Evolutionary conservation across 495 filamentous ascomycete species (phyloP).

Genomic region (Lineolata rhizophorae): DNA sequence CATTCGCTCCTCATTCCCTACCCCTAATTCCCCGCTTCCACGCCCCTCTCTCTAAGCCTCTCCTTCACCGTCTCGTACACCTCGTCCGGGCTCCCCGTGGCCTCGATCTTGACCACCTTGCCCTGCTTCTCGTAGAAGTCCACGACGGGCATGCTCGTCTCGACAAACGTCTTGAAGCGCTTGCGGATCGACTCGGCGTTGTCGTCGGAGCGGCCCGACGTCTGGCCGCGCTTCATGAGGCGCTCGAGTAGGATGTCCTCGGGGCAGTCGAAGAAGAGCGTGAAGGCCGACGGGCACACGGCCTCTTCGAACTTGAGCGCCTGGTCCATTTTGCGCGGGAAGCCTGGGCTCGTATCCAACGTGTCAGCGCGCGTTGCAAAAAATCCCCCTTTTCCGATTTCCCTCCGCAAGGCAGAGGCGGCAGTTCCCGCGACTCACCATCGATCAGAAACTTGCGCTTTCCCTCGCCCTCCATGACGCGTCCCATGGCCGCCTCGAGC

Average conservation of each 20-base stretch:
- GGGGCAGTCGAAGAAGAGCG: conserved; percentile 78
- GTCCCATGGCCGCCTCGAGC: conserved; percentile 78
- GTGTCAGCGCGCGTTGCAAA: too few species aligned
- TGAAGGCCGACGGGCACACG: conserved; percentile 61
- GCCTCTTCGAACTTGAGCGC: conserved; percentile 77
- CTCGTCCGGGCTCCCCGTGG: conserved; percentile 40
- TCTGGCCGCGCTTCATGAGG: conserved; percentile 75
- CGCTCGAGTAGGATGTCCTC: conserved; percentile 70
- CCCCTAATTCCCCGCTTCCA: too few species aligned
- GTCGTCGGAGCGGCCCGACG: conserved; percentile 73
- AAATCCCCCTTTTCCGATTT: too few species aligned
- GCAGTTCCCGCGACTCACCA: conserved; percentile 18
- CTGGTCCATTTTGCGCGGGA: conserved; percentile 94
- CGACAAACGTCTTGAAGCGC: conserved; percentile 77
- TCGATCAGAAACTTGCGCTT: conserved; percentile 66
- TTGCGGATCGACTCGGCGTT: conserved; percentile 91
- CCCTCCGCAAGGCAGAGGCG: background rate
- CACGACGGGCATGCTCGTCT: conserved; percentile 94
- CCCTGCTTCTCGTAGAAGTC: conserved; percentile 54
- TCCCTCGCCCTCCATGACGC: conserved; percentile 24
- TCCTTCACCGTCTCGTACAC: conserved; percentile 53
- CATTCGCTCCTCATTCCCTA: too few species aligned
- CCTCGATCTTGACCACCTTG: conserved; percentile 58
- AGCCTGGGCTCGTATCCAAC: conserved; percentile 26
- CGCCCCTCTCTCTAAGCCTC: too few species aligned